A percentile compares a stretch with the other conserved stretches of the same genome.
Evolutionary conservation across 129 eudicot species (phyloP).

Genomic region (Kitagawia praeruptora): DNA sequence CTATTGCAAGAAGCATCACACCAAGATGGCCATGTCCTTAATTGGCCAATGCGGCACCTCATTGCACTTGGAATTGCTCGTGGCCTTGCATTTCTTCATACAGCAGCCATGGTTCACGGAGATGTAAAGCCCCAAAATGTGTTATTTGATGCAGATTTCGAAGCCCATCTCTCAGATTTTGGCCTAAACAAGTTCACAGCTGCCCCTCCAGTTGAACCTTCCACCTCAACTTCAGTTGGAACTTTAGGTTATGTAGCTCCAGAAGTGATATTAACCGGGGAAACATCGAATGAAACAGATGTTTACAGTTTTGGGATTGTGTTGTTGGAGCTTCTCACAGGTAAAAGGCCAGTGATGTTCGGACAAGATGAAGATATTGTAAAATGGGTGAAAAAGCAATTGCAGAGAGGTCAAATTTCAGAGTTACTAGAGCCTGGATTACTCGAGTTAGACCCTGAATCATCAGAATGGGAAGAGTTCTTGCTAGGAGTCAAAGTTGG

Average conservation of each 20-base stretch:
- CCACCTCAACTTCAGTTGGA: slow-evolving; percentile 57
- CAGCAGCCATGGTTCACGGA: slow-evolving; percentile 58
- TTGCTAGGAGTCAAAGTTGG: slow-evolving; percentile 85
- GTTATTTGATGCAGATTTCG: slow-evolving; percentile 85
- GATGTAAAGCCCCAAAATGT: slow-evolving; percentile 82
- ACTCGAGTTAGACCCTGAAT: slow-evolving; percentile 86
- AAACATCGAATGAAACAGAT: slow-evolving; percentile 55
- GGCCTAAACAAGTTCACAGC: slow-evolving; percentile 44
- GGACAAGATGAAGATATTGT: slow-evolving; percentile 82
- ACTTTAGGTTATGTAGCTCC: slow-evolving; percentile 68
- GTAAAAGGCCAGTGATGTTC: slow-evolving; percentile 86
- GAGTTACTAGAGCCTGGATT: slow-evolving; percentile 84
- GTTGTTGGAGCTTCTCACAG: slow-evolving; percentile 68
- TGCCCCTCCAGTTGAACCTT: slow-evolving; percentile 40
- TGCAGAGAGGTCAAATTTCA: slow-evolving; percentile 74
- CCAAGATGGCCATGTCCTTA: slow-evolving; percentile 90
- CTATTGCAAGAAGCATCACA: slow-evolving; percentile 88
- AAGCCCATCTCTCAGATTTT: slow-evolving; percentile 85
- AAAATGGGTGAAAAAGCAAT: slow-evolving; percentile 80
- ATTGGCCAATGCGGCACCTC: slow-evolving; percentile 97
- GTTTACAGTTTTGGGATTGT: slow-evolving; percentile 93
- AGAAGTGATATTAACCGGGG: slow-evolving; percentile 47
- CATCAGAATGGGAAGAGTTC: slow-evolving; percentile 97
- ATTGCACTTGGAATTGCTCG: slow-evolving; percentile 89
- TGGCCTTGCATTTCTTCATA: slow-evolving; percentile 63